phyloP scores from a whole-genome alignment of 2,329 filamentous ascomycete genomes.

The Sporothrix schenckii region DNA sequence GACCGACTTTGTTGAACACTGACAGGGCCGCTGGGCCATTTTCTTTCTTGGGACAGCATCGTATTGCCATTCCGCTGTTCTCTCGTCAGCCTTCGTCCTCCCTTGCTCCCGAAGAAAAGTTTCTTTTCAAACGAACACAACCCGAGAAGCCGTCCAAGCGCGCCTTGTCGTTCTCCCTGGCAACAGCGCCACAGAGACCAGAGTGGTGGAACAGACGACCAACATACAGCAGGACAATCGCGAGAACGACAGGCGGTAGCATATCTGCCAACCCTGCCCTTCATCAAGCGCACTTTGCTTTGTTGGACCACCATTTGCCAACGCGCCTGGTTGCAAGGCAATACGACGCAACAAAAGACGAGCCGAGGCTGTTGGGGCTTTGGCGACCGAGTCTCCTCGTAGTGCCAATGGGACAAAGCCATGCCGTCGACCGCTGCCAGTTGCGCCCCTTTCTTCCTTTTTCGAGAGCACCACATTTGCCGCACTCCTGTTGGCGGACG shows the following conservation, averaged over 20 bases:
- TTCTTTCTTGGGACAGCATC: constrained; percentile 7
- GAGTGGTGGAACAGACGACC: neutral
- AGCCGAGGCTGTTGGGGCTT: neutral
- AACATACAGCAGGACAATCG: neutral
- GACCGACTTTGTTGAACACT: neutral
- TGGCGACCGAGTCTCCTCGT: too few species aligned
- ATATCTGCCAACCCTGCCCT: too few species aligned
- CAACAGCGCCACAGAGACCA: constrained; percentile 1
- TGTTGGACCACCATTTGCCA: too few species aligned
- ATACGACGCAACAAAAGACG: too few species aligned
- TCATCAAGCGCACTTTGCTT: too few species aligned
- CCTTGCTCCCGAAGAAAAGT: neutral
- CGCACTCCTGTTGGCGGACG: neutral
- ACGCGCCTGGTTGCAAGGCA: too few species aligned
- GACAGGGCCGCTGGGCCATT: neutral
- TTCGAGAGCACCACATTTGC: neutral
- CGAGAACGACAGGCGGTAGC: too few species aligned
- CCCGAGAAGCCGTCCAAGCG: neutral
- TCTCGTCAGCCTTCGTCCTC: neutral
- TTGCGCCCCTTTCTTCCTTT: constrained; percentile 2
- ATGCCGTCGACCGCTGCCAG: neutral
- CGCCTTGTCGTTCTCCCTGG: neutral
- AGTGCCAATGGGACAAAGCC: neutral
- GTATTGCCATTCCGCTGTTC: neutral
- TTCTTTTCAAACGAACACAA: neutral